Percentiles rank a stretch among this genome's conserved stretches.
Evolutionary conservation across 306 rosid genomes (phyloP).

Genomic region (Canavalia gladiata): DNA sequence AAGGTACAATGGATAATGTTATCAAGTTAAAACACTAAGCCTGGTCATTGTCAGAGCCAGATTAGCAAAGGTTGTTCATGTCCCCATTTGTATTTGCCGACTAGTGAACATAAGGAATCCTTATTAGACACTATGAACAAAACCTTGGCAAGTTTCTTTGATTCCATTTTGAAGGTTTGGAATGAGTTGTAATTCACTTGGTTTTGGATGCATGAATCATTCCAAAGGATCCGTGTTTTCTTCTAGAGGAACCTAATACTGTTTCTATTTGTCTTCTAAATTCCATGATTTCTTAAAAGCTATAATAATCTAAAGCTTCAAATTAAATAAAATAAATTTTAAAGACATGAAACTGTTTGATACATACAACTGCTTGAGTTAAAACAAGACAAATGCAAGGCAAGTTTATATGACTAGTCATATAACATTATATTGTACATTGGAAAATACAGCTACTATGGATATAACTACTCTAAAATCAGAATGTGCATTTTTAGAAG

Average conservation of each 20-base stretch:
- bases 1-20: slow-evolving; percentile 8
- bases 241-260: background rate
- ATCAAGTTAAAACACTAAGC: slow-evolving; percentile 17
- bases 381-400: slow-evolving; percentile 18
- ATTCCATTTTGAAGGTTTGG: slow-evolving; percentile 10
- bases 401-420: slow-evolving; percentile 15
- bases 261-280: background rate
- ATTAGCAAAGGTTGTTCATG: slow-evolving; percentile 51
- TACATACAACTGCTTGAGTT: background rate
- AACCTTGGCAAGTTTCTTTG: background rate
- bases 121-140: slow-evolving; percentile 2
- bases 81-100: slow-evolving; percentile 44
- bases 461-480: too few relatives aligned
- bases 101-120: slow-evolving; percentile 1
- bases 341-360: background rate
- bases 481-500: too few relatives aligned
- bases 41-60: slow-evolving; percentile 31
- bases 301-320: slow-evolving; percentile 2
- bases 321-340: background rate
- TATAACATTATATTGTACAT: slow-evolving; percentile 7
- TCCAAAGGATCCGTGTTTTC: background rate
- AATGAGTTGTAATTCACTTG: slow-evolving; percentile 28
- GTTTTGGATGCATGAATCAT: slow-evolving; percentile 17
- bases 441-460: background rate
- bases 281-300: background rate